phyloP scores from a whole-genome alignment of 164 flowering plant genomes.

The Piper longum region DNA sequence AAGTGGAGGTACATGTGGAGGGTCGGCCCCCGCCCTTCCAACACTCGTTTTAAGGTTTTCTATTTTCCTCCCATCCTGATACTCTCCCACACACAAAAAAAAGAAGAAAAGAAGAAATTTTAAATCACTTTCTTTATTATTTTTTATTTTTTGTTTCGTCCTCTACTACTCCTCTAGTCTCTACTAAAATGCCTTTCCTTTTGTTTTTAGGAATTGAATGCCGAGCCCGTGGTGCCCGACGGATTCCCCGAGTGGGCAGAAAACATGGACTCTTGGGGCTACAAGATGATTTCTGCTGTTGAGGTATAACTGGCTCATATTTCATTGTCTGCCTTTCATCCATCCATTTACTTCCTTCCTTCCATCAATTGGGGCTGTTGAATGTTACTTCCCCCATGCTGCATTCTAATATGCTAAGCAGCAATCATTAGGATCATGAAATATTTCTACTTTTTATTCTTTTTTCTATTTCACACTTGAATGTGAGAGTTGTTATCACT shows the following conservation, averaged over 20 bases:
- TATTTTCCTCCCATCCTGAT: background rate
- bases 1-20: conserved; percentile 99
- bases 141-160: background rate
- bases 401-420: background rate
- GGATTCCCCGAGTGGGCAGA: conserved; percentile 93
- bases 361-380: background rate
- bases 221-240: conserved; percentile 93
- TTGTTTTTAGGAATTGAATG: conserved; percentile 59
- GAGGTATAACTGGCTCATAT: conserved; percentile 30
- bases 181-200: background rate
- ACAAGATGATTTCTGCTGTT: conserved; percentile 80
- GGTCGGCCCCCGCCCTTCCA: conserved; percentile 79
- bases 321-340: too few species aligned
- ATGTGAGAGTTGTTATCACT: background rate
- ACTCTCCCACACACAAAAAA: background rate
- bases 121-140: background rate
- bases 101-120: too few species aligned
- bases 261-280: conserved; percentile 95
- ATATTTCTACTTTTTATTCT: too few species aligned
- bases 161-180: too few species aligned
- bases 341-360: too few species aligned
- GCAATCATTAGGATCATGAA: too few species aligned
- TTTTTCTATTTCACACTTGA: too few species aligned
- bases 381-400: background rate
- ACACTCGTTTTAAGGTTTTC: conserved; percentile 67